Evolutionary conservation across 148 eudicot species (phyloP).

Genomic region (Persicaria tinctoria): DNA sequence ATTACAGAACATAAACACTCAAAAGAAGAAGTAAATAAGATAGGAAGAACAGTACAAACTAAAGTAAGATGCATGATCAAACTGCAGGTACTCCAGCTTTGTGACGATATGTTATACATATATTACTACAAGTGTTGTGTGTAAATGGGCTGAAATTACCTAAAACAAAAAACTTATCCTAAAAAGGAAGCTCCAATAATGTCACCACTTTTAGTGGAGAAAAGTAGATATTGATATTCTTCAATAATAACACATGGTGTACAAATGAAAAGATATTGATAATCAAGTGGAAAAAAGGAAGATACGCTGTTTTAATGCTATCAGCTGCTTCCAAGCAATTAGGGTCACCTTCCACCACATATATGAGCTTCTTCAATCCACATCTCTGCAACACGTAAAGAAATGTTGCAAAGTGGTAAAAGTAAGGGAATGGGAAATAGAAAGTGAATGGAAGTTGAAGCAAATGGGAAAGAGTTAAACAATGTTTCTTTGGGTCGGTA

Average conservation of each 20-base stretch:
- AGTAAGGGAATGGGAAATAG: neutral
- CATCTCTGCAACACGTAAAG: conserved; percentile 46
- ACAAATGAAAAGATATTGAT: too few species aligned
- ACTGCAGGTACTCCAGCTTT: neutral
- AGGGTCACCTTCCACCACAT: conserved; percentile 94
- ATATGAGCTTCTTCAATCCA: conserved; percentile 88
- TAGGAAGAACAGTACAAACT: neutral
- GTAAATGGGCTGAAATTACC: neutral
- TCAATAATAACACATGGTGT: neutral
- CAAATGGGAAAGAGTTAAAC: conserved; percentile 1
- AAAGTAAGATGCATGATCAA: neutral
- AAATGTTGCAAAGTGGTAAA: conserved; percentile 7
- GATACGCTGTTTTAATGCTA: conserved; percentile 97
- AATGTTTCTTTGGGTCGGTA: neutral
- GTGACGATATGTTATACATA: neutral
- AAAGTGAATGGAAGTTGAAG: neutral
- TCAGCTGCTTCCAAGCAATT: conserved; percentile 85
- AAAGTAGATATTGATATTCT: neutral
- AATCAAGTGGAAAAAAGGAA: conserved; percentile 8
- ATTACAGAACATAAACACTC: neutral
- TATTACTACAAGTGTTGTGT: neutral
- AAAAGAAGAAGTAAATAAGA: neutral
- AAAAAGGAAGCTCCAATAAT: neutral
- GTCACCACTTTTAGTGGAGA: neutral
- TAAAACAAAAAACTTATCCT: neutral